Percentiles rank a stretch among this genome's conserved stretches.
Conservation (phyloP, 140 eudicot genomes). For the Oenanthe javanica region DNA sequence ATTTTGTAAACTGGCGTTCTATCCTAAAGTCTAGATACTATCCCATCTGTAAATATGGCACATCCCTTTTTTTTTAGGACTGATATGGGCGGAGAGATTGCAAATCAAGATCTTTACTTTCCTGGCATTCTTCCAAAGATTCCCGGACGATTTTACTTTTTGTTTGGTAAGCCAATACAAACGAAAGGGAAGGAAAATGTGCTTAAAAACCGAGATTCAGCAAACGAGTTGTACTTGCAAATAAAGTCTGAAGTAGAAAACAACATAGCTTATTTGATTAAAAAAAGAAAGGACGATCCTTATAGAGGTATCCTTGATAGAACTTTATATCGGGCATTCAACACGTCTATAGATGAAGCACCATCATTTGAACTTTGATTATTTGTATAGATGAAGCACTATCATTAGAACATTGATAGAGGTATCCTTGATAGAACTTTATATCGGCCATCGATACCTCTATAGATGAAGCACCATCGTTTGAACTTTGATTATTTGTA, state of each 20-base stretch:
- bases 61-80: conserved; percentile 35
- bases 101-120: conserved; percentile 54
- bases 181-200: conserved; percentile 52
- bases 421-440: conserved; percentile 8
- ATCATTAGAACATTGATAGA: not conserved
- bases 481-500: conserved; percentile 39
- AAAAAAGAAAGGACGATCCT: conserved; percentile 85
- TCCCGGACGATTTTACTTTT: conserved; percentile 85
- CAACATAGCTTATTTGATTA: conserved; percentile 65
- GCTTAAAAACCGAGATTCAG: conserved; percentile 60
- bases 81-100: conserved; percentile 65
- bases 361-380: conserved; percentile 69
- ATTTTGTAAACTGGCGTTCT: not conserved
- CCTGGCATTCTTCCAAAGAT: conserved; percentile 80
- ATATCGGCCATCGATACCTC: conserved; percentile 47
- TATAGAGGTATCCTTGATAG: conserved; percentile 57
- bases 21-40: not conserved
- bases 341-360: conserved; percentile 47
- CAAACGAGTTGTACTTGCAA: conserved; percentile 63
- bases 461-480: conserved; percentile 56
- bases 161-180: conserved; percentile 79
- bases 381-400: not conserved
- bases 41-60: not conserved
- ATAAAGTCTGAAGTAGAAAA: conserved; percentile 68
- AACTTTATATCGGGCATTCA: conserved; percentile 39